Evolutionary conservation across 768 basidiomycete species (phyloP).

Genomic region (Tremella mesenterica): DNA sequence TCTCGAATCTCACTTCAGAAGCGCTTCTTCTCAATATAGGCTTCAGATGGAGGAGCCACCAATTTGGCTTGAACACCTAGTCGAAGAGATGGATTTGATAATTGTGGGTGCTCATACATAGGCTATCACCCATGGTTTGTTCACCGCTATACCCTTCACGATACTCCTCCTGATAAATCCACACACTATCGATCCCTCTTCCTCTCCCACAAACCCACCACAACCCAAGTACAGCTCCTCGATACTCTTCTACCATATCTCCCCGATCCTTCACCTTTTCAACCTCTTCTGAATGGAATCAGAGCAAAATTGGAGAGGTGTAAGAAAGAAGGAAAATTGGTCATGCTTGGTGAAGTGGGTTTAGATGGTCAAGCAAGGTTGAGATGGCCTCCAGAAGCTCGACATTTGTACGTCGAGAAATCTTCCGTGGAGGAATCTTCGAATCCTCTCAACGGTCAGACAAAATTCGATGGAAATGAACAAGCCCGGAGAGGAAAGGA

Average conservation of each 20-base stretch:
- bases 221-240: slow-evolving; percentile 48
- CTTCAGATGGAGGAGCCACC: background rate
- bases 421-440: background rate
- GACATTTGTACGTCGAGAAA: slow-evolving; percentile 17
- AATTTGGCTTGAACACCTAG: background rate
- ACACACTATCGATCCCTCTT: slow-evolving; percentile 70
- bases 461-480: no score
- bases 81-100: background rate
- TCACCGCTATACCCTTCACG: slow-evolving; percentile 58
- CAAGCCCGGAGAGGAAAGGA: background rate
- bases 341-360: slow-evolving; percentile 90
- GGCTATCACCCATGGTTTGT: slow-evolving; percentile 94
- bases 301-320: slow-evolving; percentile 49
- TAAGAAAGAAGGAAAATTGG: slow-evolving; percentile 44
- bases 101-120: slow-evolving; percentile 38
- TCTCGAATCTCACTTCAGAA: background rate
- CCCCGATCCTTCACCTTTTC: slow-evolving; percentile 63
- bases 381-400: slow-evolving; percentile 28
- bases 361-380: slow-evolving; percentile 57
- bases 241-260: slow-evolving; percentile 56
- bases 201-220: slow-evolving; percentile 38
- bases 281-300: slow-evolving; percentile 57
- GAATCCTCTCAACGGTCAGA: background rate
- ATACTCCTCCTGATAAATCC: slow-evolving; percentile 50
- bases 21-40: background rate